Evolutionary conservation across 176 grass and related monocot species (phyloP), one percentile per base, ranked within the genome.

Genomic region (bread wheat (Triticum aestivum)): DNA sequence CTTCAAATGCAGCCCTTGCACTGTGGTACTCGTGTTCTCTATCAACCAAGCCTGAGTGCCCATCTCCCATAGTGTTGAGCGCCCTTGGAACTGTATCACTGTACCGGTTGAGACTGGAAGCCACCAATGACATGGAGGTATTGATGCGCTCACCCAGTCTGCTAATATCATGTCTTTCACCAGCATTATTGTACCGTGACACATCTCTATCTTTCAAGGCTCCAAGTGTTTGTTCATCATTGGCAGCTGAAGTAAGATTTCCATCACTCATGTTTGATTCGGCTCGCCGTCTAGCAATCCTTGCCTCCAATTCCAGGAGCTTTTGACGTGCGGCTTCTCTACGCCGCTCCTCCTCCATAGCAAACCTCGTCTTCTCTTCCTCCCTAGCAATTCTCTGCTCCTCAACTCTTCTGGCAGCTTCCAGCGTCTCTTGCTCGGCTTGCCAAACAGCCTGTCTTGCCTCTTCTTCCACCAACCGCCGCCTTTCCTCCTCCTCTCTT

Each of bases 371-470:
- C 75, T 54, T 98, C 77, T 98, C 97, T 79, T 98, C 92, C 85
- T 98, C 97, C 88, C 97, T 94, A 54, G 92, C 88, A 78, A 94
- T 73, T 74, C 92, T 98, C 86, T 89, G 97, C 79, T 98, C 97
- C 79, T 98, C 97, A 27, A 82, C 90, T 71, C 82, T 91, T 84
- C 58, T 92, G 17, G 79, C 76, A 91, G 85, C 85, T 81, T 94
- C 94, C 86, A 98, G 49, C 67, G 27, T 96, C 83, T 98, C 97
- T 84, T 98, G 93, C 90, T 98, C 92, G 10, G 87, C 94, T 73
- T 80, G 86, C 94, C 93, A 96, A 69, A 86, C 85, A 82, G 87
- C 92, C 61, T 92, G 87, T 69, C 83, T 95, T 24, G 70, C 87
- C 80, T 96, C 89, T 84, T 98, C 97, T 87, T 96, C 94, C 79